Conservation (phyloP, 2,329 filamentous ascomycete species). For the Colletotrichum cereale region DNA sequence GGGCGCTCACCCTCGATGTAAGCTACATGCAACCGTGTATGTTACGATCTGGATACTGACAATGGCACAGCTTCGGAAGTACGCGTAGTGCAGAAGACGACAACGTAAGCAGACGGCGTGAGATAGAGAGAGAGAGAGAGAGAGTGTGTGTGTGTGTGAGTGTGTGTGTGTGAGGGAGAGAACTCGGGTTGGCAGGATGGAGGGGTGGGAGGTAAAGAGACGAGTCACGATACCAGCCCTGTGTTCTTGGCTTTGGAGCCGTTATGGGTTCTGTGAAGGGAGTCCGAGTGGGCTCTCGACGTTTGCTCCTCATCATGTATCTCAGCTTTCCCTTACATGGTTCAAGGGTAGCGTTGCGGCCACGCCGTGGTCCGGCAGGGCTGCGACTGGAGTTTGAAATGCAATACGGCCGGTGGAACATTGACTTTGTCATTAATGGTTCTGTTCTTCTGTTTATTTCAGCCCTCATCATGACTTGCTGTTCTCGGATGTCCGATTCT, state of each 20-base stretch:
- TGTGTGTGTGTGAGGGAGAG: too few species aligned
- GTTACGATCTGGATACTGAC: conserved; percentile 6
- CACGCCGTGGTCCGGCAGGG: conserved; percentile 8
- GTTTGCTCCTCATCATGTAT: conserved; percentile 2
- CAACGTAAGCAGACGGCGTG: not conserved
- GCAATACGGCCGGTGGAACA: conserved; percentile 24
- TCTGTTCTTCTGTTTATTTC: not conserved
- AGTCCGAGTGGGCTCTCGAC: not conserved
- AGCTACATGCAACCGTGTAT: conserved; percentile 59
- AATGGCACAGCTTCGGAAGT: conserved; percentile 31
- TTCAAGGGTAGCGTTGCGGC: conserved; percentile 25
- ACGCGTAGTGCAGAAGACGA: conserved; percentile 18
- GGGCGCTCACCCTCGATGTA: conserved; percentile 94
- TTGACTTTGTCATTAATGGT: conserved; percentile 11
- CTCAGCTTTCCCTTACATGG: not conserved
- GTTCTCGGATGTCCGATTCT: too few species aligned
- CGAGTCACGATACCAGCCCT: conserved; percentile 29
- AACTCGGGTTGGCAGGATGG: not conserved
- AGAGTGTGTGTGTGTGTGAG: too few species aligned
- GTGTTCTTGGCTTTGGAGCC: conserved; percentile 6
- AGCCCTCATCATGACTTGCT: not conserved
- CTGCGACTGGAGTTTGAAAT: conserved; percentile 34
- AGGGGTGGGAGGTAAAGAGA: conserved; percentile 3
- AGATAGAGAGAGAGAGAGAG: not conserved
- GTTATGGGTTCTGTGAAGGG: conserved; percentile 16